These are phyloP conservation scores for Blastomyces gilchristii DNA, from an alignment of 2,329 filamentous ascomycete genomes.

Conservation along the genomic window DNA sequence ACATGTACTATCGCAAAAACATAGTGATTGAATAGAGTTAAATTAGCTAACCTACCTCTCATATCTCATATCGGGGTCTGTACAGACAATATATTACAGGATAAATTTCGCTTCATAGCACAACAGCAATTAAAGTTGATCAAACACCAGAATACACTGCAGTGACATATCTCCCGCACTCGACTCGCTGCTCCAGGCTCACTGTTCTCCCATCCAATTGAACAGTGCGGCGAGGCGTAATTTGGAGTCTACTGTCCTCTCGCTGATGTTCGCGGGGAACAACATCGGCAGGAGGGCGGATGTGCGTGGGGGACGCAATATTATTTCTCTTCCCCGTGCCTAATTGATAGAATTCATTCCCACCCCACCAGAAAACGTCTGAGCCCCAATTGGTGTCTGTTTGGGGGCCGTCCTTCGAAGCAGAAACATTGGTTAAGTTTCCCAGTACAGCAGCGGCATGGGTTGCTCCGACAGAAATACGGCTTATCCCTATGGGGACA, in stretches of 20 bases:
- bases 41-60: neutral
- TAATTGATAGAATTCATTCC: slow-evolving; percentile 87
- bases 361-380: slow-evolving; percentile 87
- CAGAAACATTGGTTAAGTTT: slow-evolving; percentile 61
- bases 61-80: neutral
- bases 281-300: slow-evolving; percentile 59
- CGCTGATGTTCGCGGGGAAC: slow-evolving; percentile 52
- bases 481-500: slow-evolving; percentile 66
- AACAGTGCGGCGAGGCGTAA: slow-evolving; percentile 66
- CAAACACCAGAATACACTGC: slow-evolving; percentile 65
- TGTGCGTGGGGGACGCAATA: slow-evolving; percentile 62
- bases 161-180: slow-evolving; percentile 73
- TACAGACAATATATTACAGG: slow-evolving; percentile 4
- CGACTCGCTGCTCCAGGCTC: slow-evolving; percentile 73
- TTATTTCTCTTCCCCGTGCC: slow-evolving; percentile 87
- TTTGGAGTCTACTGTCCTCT: slow-evolving; percentile 65
- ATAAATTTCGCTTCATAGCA: neutral
- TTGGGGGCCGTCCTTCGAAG: slow-evolving; percentile 41
- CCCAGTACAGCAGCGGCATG: slow-evolving; percentile 76
- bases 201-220: slow-evolving; percentile 60
- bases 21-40: neutral
- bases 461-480: slow-evolving; percentile 64
- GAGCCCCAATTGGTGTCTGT: slow-evolving; percentile 72
- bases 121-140: slow-evolving; percentile 8
- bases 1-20: neutral